Conservation (phyloP, 495 filamentous ascomycete genomes). For the Cenococcum geophilum region DNA sequence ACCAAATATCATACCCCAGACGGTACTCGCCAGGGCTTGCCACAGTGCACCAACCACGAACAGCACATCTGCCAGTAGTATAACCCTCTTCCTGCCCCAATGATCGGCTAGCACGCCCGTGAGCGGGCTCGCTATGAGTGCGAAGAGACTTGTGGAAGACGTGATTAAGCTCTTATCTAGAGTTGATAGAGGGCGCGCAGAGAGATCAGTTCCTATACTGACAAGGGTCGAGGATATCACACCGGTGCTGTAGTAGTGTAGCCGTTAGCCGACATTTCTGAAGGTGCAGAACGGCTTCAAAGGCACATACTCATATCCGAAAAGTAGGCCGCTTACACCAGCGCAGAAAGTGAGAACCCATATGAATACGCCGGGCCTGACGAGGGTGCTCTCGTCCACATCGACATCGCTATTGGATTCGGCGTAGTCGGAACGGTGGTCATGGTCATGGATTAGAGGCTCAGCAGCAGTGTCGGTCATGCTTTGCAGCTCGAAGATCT, state of each 20-base stretch:
- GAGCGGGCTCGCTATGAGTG: slow-evolving; percentile 69
- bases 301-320: slow-evolving; percentile 65
- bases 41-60: slow-evolving; percentile 69
- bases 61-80: slow-evolving; percentile 70
- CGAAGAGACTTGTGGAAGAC: slow-evolving; percentile 72
- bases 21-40: slow-evolving; percentile 59
- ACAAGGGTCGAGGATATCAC: slow-evolving; percentile 86
- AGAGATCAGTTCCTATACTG: slow-evolving; percentile 70
- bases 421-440: not conserved
- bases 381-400: slow-evolving; percentile 18
- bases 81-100: slow-evolving; percentile 66
- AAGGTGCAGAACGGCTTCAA: not conserved
- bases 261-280: slow-evolving; percentile 4
- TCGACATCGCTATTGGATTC: slow-evolving; percentile 6
- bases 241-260: slow-evolving; percentile 57
- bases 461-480: slow-evolving; percentile 19
- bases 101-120: slow-evolving; percentile 69
- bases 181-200: slow-evolving; percentile 56
- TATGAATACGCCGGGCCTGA: slow-evolving; percentile 43
- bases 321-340: slow-evolving; percentile 77
- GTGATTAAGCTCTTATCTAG: slow-evolving; percentile 82
- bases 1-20: slow-evolving; percentile 70
- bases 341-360: slow-evolving; percentile 76
- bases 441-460: slow-evolving; percentile 20
- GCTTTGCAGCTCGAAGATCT: slow-evolving; percentile 21